These are phyloP conservation scores for Termitomyces sp. DNA, from an alignment of 1,284 basidiomycete species.

Conservation along the genomic window DNA sequence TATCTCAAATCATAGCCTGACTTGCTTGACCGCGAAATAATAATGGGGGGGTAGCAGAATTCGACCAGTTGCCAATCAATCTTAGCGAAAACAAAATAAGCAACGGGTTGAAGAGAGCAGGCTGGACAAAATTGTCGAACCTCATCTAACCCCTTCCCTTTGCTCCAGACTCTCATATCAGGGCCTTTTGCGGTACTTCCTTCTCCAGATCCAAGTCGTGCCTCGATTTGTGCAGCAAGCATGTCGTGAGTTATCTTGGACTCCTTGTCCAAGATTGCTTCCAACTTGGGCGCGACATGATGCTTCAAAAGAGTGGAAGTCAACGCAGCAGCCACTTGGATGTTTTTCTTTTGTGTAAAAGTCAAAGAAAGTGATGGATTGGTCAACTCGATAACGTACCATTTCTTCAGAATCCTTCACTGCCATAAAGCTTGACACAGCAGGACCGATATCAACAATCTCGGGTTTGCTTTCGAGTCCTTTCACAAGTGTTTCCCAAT, in stretches of 20 bases:
- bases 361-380: constrained; percentile 12
- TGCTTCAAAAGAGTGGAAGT: constrained; percentile 84
- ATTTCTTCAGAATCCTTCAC: constrained; percentile 91
- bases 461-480: constrained; percentile 60
- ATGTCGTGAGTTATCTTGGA: constrained; percentile 87
- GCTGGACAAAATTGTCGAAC: constrained; percentile 35
- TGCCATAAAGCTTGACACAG: constrained; percentile 76
- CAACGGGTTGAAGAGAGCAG: constrained; percentile 7
- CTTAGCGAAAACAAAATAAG: constrained; percentile 31
- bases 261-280: constrained; percentile 87
- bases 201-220: constrained; percentile 81
- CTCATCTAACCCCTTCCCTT: constrained; percentile 68
- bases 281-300: constrained; percentile 86
- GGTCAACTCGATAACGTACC: constrained; percentile 40
- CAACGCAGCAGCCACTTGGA: constrained; percentile 70
- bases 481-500: constrained; percentile 68
- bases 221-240: constrained; percentile 81
- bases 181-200: constrained; percentile 70
- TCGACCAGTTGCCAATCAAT: constrained; percentile 87
- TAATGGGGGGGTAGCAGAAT: constrained; percentile 93
- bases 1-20: constrained; percentile 85
- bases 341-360: constrained; percentile 62
- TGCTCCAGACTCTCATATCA: constrained; percentile 88
- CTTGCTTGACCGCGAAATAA: constrained; percentile 84
- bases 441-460: constrained; percentile 71